Evolutionary conservation across 192 early-diverging fungal species (phyloP).

Genomic region (Dissophora ornata): DNA sequence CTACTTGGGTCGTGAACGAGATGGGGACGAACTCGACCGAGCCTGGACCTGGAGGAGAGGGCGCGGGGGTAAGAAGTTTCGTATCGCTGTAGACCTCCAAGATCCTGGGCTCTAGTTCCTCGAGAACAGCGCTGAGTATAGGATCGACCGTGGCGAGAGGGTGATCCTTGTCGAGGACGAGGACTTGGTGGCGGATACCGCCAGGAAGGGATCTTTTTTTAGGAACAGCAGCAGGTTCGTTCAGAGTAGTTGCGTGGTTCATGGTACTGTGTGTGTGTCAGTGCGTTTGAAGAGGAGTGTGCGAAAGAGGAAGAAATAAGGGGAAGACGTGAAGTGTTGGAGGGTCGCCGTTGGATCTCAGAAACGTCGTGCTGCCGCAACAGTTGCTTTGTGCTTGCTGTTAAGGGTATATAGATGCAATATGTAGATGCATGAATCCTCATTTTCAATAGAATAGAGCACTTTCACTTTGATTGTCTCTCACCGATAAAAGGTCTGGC

Average conservation of each 20-base stretch:
- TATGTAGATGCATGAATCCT: no score
- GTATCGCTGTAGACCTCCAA: neutral
- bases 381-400: no score
- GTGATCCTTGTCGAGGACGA: conserved; percentile 9
- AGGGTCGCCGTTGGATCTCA: no score
- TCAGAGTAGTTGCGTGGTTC: neutral
- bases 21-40: conserved; percentile 10
- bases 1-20: conserved; percentile 25
- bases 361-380: no score
- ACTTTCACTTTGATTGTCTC: no score
- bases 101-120: conserved; percentile 1
- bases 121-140: conserved; percentile 4
- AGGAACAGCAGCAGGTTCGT: no score
- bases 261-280: neutral
- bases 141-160: conserved; percentile 14
- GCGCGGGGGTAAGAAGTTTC: neutral
- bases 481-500: no score
- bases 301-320: no score
- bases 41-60: neutral
- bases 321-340: neutral
- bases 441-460: no score
- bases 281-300: no score
- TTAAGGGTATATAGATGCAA: no score
- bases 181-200: conserved; percentile 6
- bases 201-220: neutral